Evolutionary conservation across 2,329 filamentous ascomycete species (phyloP), one percentile per base, ranked within the genome.

Genomic region (Curvularia eragrostidis): DNA sequence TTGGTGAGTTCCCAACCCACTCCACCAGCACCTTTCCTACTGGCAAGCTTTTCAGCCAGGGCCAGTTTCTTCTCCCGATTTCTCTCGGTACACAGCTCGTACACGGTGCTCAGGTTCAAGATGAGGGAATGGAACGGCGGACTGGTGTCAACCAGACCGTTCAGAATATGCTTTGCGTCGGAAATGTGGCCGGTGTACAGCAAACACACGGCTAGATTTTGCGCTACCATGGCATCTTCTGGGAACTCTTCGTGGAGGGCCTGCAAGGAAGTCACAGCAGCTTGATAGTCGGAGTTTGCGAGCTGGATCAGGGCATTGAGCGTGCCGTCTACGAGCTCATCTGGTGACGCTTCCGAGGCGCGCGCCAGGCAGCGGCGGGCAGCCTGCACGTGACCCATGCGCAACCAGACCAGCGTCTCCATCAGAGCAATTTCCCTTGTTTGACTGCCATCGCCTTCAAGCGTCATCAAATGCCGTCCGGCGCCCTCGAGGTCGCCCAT

Each of bases 41-140:
- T 79, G 1, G 91, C 89, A 18, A 95, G 82, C 50, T 83, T 85
- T 67, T 92, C 89, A 1, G 90, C 88, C 18, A 98, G 80, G 24
- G 80, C 81, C 28, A 85, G 76, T 81, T 98, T 98, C 66, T 90
- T 77, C 12, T 83, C 83, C 48, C 85, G 82, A 41, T 91, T 86
- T 61, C 85, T 84, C 67, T 98, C 93, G 0, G 91, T 93, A 73
- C 91, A 95, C 7, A 98, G 83, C 77, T 98, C 95, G 73, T 96
- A 98, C 68, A 97, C 86, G 0, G 94, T 98, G 10, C 89, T 87
- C 12, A 99, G 78, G 73, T 98, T 98, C 78, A 97, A 96, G 0
- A 96, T 85, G 2, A 97, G 79, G 0, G 91, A 91, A 62, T 91
- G 88, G 56, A 94, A 97, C 0, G 76, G 69, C 9, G 66, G 61